Percentiles rank a stretch among this genome's conserved stretches.
These are phyloP conservation scores for Candida pseudoglaebosa DNA, from an alignment of 805 yeast genomes.

Conservation along the genomic window DNA sequence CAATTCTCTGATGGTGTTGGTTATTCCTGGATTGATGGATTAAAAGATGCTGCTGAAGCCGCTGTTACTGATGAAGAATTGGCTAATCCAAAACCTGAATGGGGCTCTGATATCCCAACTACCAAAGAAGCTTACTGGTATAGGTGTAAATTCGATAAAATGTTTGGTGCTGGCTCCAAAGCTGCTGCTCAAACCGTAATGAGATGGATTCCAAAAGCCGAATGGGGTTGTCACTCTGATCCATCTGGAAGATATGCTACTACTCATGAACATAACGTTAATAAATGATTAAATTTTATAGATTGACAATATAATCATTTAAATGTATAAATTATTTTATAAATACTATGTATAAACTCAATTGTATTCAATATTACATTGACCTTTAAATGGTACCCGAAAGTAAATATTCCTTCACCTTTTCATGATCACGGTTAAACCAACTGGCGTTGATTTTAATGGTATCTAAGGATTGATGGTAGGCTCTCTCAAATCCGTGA, in stretches of 20 bases:
- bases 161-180: conserved; percentile 67
- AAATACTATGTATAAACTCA: not conserved
- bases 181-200: conserved; percentile 95
- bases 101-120: conserved; percentile 94
- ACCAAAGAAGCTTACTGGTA: conserved; percentile 99
- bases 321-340: conserved; percentile 1
- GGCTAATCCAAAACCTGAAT: conserved; percentile 85
- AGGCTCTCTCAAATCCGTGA: conserved; percentile 52
- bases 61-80: conserved; percentile 86
- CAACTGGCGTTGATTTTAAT: conserved; percentile 49
- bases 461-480: conserved; percentile 53
- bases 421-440: conserved; percentile 42
- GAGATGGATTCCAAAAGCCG: conserved; percentile 99
- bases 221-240: conserved; percentile 99
- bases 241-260: conserved; percentile 97
- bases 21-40: conserved; percentile 97
- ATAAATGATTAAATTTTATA: conserved; percentile 9
- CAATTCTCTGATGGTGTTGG: conserved; percentile 99
- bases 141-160: conserved; percentile 91
- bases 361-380: too few species aligned
- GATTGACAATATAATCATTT: not conserved
- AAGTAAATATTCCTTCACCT: conserved; percentile 25
- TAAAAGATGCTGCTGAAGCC: conserved; percentile 91
- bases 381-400: not conserved
- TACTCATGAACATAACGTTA: conserved; percentile 65